A percentile compares a stretch with the other conserved stretches of the same genome.
These are phyloP conservation scores for Stagonosporopsis cucurbitacearum DNA, from an alignment of 2,329 filamentous ascomycete species.

Conservation along the genomic window DNA sequence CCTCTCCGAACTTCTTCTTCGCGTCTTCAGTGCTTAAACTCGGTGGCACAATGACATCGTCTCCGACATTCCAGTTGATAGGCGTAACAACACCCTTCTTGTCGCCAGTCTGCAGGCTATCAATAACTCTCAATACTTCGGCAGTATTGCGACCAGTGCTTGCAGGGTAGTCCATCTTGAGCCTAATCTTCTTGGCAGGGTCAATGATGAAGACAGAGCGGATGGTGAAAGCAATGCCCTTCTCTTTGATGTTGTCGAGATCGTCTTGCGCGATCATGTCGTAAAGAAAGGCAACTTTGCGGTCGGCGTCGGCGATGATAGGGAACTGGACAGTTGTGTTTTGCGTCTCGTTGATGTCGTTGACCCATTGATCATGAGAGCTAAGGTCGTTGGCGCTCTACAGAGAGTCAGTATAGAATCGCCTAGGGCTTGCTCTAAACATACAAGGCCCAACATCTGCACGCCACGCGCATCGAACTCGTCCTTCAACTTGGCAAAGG, in stretches of 20 bases:
- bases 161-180: conserved; percentile 91
- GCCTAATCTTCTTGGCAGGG: conserved; percentile 89
- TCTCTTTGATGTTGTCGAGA: conserved; percentile 62
- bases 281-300: conserved; percentile 57
- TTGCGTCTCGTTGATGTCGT: conserved; percentile 66
- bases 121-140: conserved; percentile 65
- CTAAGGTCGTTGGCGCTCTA: conserved; percentile 79
- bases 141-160: conserved; percentile 74
- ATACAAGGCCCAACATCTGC: conserved; percentile 84
- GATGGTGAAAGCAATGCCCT: conserved; percentile 84
- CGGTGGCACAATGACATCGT: conserved; percentile 92
- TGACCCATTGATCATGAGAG: conserved; percentile 87
- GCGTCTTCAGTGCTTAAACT: conserved; percentile 83
- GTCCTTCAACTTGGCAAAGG: conserved; percentile 85
- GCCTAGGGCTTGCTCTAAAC: conserved; percentile 16
- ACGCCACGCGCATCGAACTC: conserved; percentile 87
- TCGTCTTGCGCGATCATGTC: conserved; percentile 61
- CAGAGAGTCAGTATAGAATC: not conserved
- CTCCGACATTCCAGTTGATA: conserved; percentile 87
- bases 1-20: conserved; percentile 82
- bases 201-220: conserved; percentile 95
- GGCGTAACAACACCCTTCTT: conserved; percentile 88
- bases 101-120: conserved; percentile 71
- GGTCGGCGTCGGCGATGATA: conserved; percentile 59
- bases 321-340: conserved; percentile 56